These are phyloP conservation scores for Erodium maritimum DNA, from an alignment of 345 rosid genomes.

Conservation along the genomic window DNA sequence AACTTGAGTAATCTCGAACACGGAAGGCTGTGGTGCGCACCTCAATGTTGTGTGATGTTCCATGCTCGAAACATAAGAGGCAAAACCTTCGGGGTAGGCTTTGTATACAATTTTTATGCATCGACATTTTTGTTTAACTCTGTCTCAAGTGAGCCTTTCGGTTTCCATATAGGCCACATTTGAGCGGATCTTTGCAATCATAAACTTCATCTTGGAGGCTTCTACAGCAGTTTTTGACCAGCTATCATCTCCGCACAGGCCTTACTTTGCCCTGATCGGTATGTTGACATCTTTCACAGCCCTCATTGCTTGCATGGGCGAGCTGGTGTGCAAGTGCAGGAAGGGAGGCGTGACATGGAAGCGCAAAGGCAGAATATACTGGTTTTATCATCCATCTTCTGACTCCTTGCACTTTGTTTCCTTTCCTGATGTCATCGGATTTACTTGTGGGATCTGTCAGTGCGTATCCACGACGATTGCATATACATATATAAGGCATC, in stretches of 20 bases:
- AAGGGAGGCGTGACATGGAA: conserved; percentile 4
- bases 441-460: not conserved
- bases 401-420: conserved; percentile 1
- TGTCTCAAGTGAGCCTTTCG: too few relatives aligned
- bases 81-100: too few relatives aligned
- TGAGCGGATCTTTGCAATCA: conserved; percentile 4
- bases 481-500: not conserved
- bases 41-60: too few relatives aligned
- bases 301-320: conserved; percentile 1
- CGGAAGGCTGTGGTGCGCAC: too few relatives aligned
- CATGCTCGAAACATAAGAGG: too few relatives aligned
- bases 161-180: not conserved
- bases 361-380: conserved; percentile 5
- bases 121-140: too few relatives aligned
- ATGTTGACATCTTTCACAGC: conserved; percentile 11
- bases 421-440: not conserved
- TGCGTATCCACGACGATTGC: conserved; percentile 6
- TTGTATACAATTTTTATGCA: too few relatives aligned
- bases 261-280: conserved; percentile 1
- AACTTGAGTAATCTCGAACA: too few relatives aligned
- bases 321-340: conserved; percentile 8
- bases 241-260: conserved; percentile 5
- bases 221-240: conserved; percentile 10
- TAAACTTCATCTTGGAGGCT: conserved; percentile 7
- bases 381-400: conserved; percentile 11